phyloP scores from a whole-genome alignment of 228 moss, liverwort and hornwort genomes.

The Sphagnum magellanicum region DNA sequence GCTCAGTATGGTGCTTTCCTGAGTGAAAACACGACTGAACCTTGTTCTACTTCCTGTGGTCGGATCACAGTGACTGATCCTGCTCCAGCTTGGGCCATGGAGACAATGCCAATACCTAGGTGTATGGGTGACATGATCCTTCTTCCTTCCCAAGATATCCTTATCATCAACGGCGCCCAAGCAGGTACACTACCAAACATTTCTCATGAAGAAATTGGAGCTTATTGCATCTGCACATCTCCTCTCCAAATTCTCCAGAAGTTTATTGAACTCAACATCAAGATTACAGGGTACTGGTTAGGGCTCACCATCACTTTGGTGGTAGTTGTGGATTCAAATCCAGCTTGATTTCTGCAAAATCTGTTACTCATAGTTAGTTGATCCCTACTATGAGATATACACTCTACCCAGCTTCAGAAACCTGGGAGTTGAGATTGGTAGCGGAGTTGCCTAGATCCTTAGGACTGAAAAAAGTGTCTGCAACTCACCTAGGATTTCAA shows the following conservation, averaged over 20 bases:
- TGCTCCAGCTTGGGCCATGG: constrained; percentile 17
- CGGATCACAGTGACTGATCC: constrained; percentile 18
- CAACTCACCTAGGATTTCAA: no score
- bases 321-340: not conserved
- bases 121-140: constrained; percentile 45
- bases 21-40: not conserved
- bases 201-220: not conserved
- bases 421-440: no score
- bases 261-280: not conserved
- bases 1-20: constrained; percentile 26
- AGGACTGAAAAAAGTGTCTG: no score
- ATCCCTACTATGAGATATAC: no score
- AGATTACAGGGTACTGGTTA: not conserved
- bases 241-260: not conserved
- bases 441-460: no score
- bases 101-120: constrained; percentile 26
- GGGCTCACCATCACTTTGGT: not conserved
- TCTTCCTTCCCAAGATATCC: constrained; percentile 20
- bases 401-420: no score
- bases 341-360: not conserved
- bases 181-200: not conserved
- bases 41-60: constrained; percentile 18
- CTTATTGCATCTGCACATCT: not conserved
- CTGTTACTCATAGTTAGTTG: no score
- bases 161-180: constrained; percentile 43